Percentiles rank a stretch among this genome's conserved stretches.
Evolutionary conservation across 306 rosid genomes (phyloP).

Genomic region (Arachis stenosperma): DNA sequence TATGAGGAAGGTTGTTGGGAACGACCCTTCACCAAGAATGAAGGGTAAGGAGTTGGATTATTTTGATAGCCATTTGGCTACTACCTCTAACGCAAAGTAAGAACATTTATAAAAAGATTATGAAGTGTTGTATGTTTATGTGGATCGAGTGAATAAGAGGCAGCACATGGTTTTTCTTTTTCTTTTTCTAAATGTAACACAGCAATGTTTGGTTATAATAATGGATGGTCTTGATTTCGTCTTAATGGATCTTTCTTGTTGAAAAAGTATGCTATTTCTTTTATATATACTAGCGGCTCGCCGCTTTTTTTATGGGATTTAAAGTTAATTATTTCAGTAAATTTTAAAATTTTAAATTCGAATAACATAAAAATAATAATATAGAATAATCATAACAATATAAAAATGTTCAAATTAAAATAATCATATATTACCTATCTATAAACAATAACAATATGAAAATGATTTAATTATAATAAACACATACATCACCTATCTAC

Average conservation of each 20-base stretch:
- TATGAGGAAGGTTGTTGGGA: neutral
- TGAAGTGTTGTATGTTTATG: neutral
- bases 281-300: too few species aligned
- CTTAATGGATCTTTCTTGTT: neutral
- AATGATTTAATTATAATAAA: too few species aligned
- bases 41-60: slow-evolving; percentile 1
- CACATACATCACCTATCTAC: too few species aligned
- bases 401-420: too few species aligned
- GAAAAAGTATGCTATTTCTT: too few species aligned
- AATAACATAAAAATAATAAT: too few species aligned
- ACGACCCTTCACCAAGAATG: neutral
- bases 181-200: neutral
- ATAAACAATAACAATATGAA: too few species aligned
- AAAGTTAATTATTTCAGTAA: too few species aligned
- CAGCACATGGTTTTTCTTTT: neutral
- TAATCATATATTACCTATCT: too few species aligned
- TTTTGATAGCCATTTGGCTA: neutral
- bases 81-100: neutral
- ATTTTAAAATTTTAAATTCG: too few species aligned
- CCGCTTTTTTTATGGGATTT: too few species aligned
- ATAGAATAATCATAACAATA: too few species aligned
- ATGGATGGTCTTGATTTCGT: neutral
- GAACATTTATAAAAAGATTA: neutral
- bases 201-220: neutral
- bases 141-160: neutral